Evolutionary conservation across 768 basidiomycete genomes (phyloP).

Genomic region (Rhizopogon vesiculosus): DNA sequence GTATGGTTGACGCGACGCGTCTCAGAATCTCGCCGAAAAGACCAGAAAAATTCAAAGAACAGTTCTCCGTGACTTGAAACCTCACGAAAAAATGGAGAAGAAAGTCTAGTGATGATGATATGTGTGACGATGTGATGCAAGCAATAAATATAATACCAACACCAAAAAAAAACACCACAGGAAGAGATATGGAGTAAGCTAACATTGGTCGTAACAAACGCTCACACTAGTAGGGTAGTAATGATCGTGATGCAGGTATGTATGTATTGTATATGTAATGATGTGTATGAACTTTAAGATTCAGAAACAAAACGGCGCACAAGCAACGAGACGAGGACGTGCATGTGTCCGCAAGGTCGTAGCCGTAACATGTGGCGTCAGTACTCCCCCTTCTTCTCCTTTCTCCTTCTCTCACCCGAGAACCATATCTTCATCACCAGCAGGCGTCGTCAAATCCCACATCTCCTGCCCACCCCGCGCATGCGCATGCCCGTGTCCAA

Average conservation of each 20-base stretch:
- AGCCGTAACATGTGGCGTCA: not conserved
- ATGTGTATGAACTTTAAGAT: constrained; percentile 2
- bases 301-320: not conserved
- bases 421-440: constrained; percentile 24
- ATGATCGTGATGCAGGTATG: constrained; percentile 16
- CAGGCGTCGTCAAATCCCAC: constrained; percentile 23
- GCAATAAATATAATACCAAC: not conserved
- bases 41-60: not conserved
- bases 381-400: no score
- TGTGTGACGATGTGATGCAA: constrained; percentile 4
- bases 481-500: constrained; percentile 11
- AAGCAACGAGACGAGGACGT: not conserved
- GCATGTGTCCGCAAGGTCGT: not conserved
- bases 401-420: constrained; percentile 23
- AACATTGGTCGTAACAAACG: not conserved
- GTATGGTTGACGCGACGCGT: constrained; percentile 5
- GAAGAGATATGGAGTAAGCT: not conserved
- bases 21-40: not conserved
- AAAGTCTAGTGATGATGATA: not conserved
- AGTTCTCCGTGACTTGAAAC: no score
- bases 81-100: not conserved
- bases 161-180: not conserved
- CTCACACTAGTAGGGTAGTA: not conserved
- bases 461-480: constrained; percentile 17
- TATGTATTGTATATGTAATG: constrained; percentile 12